Percentiles rank a stretch among this genome's conserved stretches.
These are phyloP conservation scores for Farysia itapuensis DNA, from an alignment of 1,284 basidiomycete genomes.

Conservation along the genomic window DNA sequence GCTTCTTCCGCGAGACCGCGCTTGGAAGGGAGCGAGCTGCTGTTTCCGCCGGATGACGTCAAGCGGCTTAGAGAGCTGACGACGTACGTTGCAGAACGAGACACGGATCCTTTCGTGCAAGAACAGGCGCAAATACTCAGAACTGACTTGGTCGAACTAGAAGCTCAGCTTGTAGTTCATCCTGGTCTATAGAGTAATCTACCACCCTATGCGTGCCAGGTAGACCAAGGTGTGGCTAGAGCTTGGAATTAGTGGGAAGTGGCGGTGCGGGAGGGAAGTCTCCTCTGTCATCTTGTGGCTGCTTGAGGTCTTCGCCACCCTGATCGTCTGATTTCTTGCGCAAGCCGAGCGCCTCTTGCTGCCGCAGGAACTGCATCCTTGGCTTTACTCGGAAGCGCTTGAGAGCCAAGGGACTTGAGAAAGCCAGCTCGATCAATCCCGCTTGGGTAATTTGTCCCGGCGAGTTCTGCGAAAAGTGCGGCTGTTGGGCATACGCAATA, in stretches of 20 bases:
- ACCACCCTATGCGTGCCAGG: too few relatives aligned
- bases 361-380: constrained; percentile 42
- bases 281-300: constrained; percentile 26
- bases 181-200: too few relatives aligned
- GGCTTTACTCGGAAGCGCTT: constrained; percentile 47
- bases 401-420: constrained; percentile 39
- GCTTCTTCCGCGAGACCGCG: too few relatives aligned
- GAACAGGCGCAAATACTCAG: constrained; percentile 42
- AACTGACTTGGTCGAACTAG: too few relatives aligned
- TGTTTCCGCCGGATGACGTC: constrained; percentile 15
- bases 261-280: constrained; percentile 19
- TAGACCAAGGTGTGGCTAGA: constrained; percentile 7
- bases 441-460: constrained; percentile 36
- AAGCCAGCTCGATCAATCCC: constrained; percentile 42
- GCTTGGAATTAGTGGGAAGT: constrained; percentile 10
- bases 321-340: constrained; percentile 8
- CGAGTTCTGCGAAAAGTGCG: constrained; percentile 19
- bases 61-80: constrained; percentile 14
- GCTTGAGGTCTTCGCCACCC: constrained; percentile 16
- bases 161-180: too few relatives aligned
- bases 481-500: constrained; percentile 33
- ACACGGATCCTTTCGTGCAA: constrained; percentile 40
- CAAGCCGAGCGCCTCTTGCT: constrained; percentile 14
- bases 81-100: constrained; percentile 7
- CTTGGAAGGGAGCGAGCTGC: too few relatives aligned